Conservation (phyloP, 805 yeast species). For the Candida caryicola region DNA sequence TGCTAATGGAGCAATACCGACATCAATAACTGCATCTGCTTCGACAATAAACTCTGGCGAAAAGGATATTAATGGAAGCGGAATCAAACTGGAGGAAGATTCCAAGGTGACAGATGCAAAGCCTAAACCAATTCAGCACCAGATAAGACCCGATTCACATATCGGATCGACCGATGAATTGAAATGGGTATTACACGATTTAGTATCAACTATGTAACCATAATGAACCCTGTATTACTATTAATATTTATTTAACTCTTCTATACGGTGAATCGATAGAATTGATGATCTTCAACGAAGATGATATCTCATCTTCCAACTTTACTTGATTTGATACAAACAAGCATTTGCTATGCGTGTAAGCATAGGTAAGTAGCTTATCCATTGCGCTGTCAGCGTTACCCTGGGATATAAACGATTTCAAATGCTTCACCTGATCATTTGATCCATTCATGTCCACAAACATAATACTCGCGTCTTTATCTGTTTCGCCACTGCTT, state of each 20-base stretch:
- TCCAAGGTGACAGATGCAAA: constrained; percentile 3
- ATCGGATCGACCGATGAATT: constrained; percentile 65
- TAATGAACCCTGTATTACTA: constrained; percentile 4
- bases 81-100: constrained; percentile 5
- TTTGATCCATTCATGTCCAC: constrained; percentile 10
- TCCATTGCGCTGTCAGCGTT: not conserved
- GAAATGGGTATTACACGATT: constrained; percentile 68
- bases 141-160: constrained; percentile 27
- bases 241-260: constrained; percentile 3
- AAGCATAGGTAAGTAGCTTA: constrained; percentile 9
- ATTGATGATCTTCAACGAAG: constrained; percentile 13
- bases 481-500: constrained; percentile 2
- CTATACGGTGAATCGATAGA: constrained; percentile 14
- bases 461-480: constrained; percentile 13
- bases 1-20: too few relatives aligned
- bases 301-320: constrained; percentile 13
- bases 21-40: constrained; percentile 1
- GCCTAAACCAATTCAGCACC: constrained; percentile 4
- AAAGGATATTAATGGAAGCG: constrained; percentile 1
- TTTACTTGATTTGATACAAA: constrained; percentile 23
- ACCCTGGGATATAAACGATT: not conserved
- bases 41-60: constrained; percentile 1
- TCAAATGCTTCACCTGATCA: constrained; percentile 7
- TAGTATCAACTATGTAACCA: constrained; percentile 41
- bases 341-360: constrained; percentile 33